Evolutionary conservation across 768 basidiomycete species (phyloP), one percentile per base, ranked within the genome.

Genomic region (Pulveroboletus ravenelii): DNA sequence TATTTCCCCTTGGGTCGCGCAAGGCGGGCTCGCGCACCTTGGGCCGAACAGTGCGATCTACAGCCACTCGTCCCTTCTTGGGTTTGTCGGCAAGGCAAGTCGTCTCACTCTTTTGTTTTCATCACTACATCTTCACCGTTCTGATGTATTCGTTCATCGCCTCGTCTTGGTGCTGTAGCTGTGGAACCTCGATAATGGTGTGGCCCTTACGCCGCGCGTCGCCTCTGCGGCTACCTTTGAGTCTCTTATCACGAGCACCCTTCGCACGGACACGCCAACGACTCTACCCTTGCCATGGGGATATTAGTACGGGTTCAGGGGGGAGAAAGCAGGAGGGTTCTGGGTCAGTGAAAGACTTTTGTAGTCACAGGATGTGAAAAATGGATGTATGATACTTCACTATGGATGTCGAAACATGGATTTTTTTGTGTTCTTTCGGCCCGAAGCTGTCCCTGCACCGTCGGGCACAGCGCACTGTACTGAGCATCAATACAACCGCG

Each of bases 171-270:
- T 9, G 18, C 36, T 0, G 3, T 29, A 63, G 62, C 30, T 63
- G n/a, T 63, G 62, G 62, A 54, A 65, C 50, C 55, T 63, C 25
- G 63, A 65, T 12, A 36, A 18, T 10, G 62, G 60, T 8, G 46
- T 50, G 6, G 57, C 60, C 0, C 60, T 63, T 14, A 62, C 62
- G 3, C 57, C 63, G 15, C 57, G 60, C 5, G 54, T 52, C 10
- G 60, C 56, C 2, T 46, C 54, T 0, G 62, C 60, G 1, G 53
- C 62, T 2, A 59, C 51, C 0, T 64, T 63, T 41, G 62, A 63
- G n/a, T 51, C 59, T 37, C 51, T 64, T 10, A 48, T 64, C 31
- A 63, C 57, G 5, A 48, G 59, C 18, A 12, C 17, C 5, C 59
- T 64, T 25, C 60, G 60, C 8, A 41, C 17, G 29, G 57, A 63